Evolutionary conservation across 768 basidiomycete species (phyloP).

Genomic region (Naganishia friedmannii): DNA sequence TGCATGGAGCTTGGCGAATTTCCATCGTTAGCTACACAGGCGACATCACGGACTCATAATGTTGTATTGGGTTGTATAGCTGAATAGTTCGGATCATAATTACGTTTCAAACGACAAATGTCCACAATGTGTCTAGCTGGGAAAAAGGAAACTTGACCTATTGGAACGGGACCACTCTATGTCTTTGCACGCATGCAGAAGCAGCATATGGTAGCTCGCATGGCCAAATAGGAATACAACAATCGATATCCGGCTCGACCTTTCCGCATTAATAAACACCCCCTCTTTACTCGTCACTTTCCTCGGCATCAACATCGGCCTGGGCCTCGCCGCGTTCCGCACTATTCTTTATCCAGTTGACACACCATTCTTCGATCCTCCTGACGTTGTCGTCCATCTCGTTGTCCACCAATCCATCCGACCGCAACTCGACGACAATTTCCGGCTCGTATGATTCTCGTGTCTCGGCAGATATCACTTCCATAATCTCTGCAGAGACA

Average conservation of each 20-base stretch:
- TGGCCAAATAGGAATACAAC: not conserved
- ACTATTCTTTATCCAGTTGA: constrained; percentile 60
- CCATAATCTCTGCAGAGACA: constrained; percentile 97
- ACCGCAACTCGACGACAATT: constrained; percentile 79
- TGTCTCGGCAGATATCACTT: constrained; percentile 84
- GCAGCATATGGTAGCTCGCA: not conserved
- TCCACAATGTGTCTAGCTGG: not conserved
- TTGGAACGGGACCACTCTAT: not conserved
- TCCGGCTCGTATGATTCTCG: constrained; percentile 76
- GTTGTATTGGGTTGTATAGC: constrained; percentile 4
- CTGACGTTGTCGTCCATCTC: constrained; percentile 84
- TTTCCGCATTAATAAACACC: not conserved
- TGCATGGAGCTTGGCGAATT: not conserved
- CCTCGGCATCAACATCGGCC: constrained; percentile 20
- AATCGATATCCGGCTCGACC: not conserved
- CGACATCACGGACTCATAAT: not conserved
- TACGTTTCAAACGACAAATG: not conserved
- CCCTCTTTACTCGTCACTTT: constrained; percentile 11
- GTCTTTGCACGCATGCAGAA: not conserved
- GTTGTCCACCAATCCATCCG: constrained; percentile 62
- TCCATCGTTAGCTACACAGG: not conserved
- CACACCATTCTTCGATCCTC: constrained; percentile 84
- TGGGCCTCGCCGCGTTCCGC: constrained; percentile 20
- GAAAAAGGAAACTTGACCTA: not conserved
- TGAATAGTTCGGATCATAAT: not conserved